Evolutionary conservation across 768 basidiomycete genomes (phyloP), one percentile per base, ranked within the genome.

Genomic region (Paxillus ammoniavirescens): DNA sequence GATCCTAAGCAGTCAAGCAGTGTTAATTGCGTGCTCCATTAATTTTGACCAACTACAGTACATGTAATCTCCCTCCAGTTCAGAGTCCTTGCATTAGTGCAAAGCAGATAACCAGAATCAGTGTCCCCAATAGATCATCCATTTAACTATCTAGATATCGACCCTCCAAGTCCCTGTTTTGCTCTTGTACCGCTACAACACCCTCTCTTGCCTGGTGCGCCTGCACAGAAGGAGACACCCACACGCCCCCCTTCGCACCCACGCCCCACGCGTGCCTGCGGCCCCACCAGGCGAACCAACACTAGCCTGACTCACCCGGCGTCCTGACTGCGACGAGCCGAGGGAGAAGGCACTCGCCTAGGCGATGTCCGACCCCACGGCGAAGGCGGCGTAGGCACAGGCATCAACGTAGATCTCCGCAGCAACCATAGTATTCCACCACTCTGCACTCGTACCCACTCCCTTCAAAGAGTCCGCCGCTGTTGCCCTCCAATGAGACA

Each of bases 401-500:
- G 49, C 8, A 53, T 55, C 21, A 57, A 38, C n/a, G 47, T 56
- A 15, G 62, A 49, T n/a, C 12, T 56, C 56, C 4, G 61, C 4
- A 42, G 47, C 61, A 15, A 67, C 54, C 28, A 17, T 31, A n/a
- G n/a, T n/a, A n/a, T 46, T 67, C 66, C 67, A 69, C 17, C 31
- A 46, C 2, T 54, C 57, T 15, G 13, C 30, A 18, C 48, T 47
- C 21, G 47, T 37, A 5, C 63, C 53, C 2, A 49, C 52, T 14
- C 54, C 50, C 37, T 56, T 52, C 1, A 59, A 43, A 13, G 55
- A 30, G 8, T 65, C 45, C 21, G 52, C 54, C 2, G 64, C 67
- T 42, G 2, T 21, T 21, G 3, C 21, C 21, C 82, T 77, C 47
- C 87, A 60, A 62, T 87, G 83, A 0, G 79, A 73, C 6, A 89